Evolutionary conservation across 805 yeast genomes (phyloP).

Genomic region (Teunomyces barrocoloradensis): DNA sequence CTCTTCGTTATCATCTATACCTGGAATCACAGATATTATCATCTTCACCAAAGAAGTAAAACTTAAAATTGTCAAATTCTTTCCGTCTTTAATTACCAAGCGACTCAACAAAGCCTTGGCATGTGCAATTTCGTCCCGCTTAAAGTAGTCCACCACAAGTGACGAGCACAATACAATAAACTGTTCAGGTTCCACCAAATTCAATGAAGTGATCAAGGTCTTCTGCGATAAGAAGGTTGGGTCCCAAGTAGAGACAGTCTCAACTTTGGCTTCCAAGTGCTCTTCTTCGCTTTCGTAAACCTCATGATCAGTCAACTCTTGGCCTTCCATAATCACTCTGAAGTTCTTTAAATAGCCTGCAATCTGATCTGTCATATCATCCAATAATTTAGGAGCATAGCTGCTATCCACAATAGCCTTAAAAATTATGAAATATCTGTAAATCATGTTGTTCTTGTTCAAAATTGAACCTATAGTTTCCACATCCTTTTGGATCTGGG

Average conservation of each 20-base stretch:
- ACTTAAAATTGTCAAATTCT: conserved; percentile 26
- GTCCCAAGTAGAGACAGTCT: neutral
- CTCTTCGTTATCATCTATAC: conserved; percentile 19
- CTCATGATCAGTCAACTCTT: conserved; percentile 27
- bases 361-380: conserved; percentile 17
- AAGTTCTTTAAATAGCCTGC: conserved; percentile 19
- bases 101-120: conserved; percentile 22
- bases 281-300: conserved; percentile 16
- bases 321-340: conserved; percentile 21
- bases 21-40: conserved; percentile 15
- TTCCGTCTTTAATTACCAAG: conserved; percentile 16
- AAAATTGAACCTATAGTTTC: conserved; percentile 14
- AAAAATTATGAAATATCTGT: conserved; percentile 16
- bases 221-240: conserved; percentile 11
- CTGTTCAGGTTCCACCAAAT: conserved; percentile 33
- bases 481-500: conserved; percentile 12
- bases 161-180: conserved; percentile 30
- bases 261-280: conserved; percentile 3
- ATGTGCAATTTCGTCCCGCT: conserved; percentile 16
- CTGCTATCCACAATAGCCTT: conserved; percentile 15
- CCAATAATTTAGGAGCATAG: conserved; percentile 15
- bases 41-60: conserved; percentile 32
- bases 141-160: conserved; percentile 21
- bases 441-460: conserved; percentile 7
- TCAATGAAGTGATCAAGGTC: conserved; percentile 28